These are phyloP conservation scores for Sparassis latifolia DNA, from an alignment of 1,284 basidiomycete genomes.

Conservation along the genomic window DNA sequence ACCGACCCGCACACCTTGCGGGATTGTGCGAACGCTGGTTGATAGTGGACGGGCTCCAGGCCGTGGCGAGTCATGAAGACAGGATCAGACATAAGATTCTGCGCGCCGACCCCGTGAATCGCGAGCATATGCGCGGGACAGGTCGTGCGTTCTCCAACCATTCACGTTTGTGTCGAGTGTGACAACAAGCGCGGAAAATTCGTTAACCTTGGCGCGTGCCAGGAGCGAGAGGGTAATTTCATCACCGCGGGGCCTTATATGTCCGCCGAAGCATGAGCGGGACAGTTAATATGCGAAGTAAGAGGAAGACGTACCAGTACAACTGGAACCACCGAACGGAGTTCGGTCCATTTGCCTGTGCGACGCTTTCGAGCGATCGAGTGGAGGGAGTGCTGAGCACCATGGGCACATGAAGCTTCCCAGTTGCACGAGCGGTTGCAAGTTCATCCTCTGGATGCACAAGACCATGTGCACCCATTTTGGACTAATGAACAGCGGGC, in stretches of 20 bases:
- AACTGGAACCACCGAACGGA: conserved; percentile 75
- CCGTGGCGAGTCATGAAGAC: conserved; percentile 57
- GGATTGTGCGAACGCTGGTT: too few relatives aligned
- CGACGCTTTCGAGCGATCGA: conserved; percentile 69
- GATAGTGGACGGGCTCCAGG: conserved; percentile 24
- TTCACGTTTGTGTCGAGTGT: conserved; percentile 61
- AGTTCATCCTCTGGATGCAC: conserved; percentile 58
- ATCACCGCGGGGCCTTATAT: conserved; percentile 46
- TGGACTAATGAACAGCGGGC: conserved; percentile 62
- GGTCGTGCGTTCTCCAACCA: conserved; percentile 66
- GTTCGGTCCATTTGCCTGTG: conserved; percentile 46
- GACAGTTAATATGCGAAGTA: too few relatives aligned
- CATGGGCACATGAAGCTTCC: conserved; percentile 58
- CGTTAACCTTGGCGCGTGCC: conserved; percentile 53
- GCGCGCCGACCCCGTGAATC: conserved; percentile 49
- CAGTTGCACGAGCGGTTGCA: conserved; percentile 60
- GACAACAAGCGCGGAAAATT: conserved; percentile 62
- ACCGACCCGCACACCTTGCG: too few relatives aligned
- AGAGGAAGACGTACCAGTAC: conserved; percentile 47
- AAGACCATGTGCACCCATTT: conserved; percentile 71
- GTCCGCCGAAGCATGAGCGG: too few relatives aligned
- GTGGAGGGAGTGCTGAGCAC: conserved; percentile 69
- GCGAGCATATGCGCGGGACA: conserved; percentile 58
- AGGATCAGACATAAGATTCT: conserved; percentile 61
- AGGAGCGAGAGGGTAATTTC: conserved; percentile 63